These are phyloP conservation scores for Verbascum thapsus DNA, from an alignment of 257 asterid genomes.

Conservation along the genomic window DNA sequence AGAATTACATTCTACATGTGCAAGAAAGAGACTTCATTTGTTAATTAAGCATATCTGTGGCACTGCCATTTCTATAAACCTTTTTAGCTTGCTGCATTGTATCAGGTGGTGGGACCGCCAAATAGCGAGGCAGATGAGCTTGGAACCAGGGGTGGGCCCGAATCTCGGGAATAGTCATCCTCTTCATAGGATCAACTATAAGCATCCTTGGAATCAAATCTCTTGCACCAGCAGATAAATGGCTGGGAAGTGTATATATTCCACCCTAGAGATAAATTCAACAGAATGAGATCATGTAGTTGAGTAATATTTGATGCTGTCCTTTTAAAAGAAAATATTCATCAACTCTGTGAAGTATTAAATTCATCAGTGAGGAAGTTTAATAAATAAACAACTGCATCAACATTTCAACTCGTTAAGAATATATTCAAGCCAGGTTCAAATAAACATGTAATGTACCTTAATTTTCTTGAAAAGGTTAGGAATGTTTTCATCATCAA, in stretches of 20 bases:
- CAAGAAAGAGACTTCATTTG: slow-evolving; percentile 14
- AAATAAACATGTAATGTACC: slow-evolving; percentile 46
- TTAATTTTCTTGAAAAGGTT: slow-evolving; percentile 94
- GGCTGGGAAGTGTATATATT: slow-evolving; percentile 97
- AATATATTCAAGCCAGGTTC: not conserved
- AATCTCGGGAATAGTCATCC: slow-evolving; percentile 93
- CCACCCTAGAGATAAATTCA: slow-evolving; percentile 65
- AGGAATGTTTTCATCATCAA: slow-evolving; percentile 96
- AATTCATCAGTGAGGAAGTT: too few relatives aligned
- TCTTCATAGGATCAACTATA: slow-evolving; percentile 92
- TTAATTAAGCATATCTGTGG: not conserved
- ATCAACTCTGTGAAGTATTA: slow-evolving; percentile 3
- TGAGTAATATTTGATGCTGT: too few relatives aligned
- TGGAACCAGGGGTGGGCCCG: slow-evolving; percentile 95
- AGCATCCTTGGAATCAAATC: slow-evolving; percentile 98
- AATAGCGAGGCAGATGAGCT: slow-evolving; percentile 92
- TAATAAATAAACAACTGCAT: too few relatives aligned
- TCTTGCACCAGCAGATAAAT: slow-evolving; percentile 89
- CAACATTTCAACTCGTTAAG: too few relatives aligned
- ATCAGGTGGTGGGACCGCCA: slow-evolving; percentile 99
- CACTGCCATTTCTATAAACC: slow-evolving; percentile 42
- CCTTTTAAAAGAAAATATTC: too few relatives aligned
- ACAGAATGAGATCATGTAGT: slow-evolving; percentile 12
- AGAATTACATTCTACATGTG: not conserved
- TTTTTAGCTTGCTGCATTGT: slow-evolving; percentile 89